Percentiles rank a stretch among this genome's conserved stretches.
These are phyloP conservation scores for Coemansia sp. DNA, from an alignment of 192 early-diverging fungal species.

Conservation along the genomic window DNA sequence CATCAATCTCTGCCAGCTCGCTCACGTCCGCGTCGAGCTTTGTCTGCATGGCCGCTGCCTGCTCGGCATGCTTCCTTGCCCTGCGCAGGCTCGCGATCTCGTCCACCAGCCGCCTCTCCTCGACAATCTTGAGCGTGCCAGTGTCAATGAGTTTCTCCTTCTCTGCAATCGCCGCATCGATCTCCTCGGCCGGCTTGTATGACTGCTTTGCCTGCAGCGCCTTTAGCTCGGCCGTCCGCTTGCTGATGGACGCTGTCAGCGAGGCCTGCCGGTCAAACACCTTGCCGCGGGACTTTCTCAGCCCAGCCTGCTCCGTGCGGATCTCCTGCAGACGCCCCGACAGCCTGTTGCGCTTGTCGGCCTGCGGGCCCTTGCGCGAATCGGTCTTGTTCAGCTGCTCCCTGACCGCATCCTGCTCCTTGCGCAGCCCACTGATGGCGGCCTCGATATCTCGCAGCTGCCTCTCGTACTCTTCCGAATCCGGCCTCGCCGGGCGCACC, in stretches of 20 bases:
- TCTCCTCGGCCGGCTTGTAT: conserved; percentile 74
- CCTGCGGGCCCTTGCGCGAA: conserved; percentile 52
- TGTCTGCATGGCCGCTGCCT: conserved; percentile 74
- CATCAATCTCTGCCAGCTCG: conserved; percentile 53
- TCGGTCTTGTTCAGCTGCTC: conserved; percentile 54
- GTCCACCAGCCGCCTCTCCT: conserved; percentile 66
- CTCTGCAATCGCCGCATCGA: conserved; percentile 66
- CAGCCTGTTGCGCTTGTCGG: conserved; percentile 56
- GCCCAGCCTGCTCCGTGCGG: conserved; percentile 63
- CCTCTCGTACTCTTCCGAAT: conserved; percentile 48
- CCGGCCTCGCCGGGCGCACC: conserved; percentile 44
- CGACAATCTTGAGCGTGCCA: conserved; percentile 70
- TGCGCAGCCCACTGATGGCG: conserved; percentile 53
- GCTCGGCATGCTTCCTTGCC: conserved; percentile 59
- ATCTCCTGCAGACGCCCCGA: conserved; percentile 58
- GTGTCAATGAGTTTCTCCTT: conserved; percentile 73
- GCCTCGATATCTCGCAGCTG: conserved; percentile 51
- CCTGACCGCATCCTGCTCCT: conserved; percentile 53
- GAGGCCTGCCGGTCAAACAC: conserved; percentile 66
- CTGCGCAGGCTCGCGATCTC: conserved; percentile 27
- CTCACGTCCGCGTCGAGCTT: conserved; percentile 65
- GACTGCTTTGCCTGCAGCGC: conserved; percentile 67
- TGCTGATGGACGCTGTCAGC: conserved; percentile 68
- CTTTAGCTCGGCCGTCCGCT: conserved; percentile 76
- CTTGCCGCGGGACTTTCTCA: conserved; percentile 63